Conservation (phyloP, 139 green algal genomes). For the Volvox africanus region DNA sequence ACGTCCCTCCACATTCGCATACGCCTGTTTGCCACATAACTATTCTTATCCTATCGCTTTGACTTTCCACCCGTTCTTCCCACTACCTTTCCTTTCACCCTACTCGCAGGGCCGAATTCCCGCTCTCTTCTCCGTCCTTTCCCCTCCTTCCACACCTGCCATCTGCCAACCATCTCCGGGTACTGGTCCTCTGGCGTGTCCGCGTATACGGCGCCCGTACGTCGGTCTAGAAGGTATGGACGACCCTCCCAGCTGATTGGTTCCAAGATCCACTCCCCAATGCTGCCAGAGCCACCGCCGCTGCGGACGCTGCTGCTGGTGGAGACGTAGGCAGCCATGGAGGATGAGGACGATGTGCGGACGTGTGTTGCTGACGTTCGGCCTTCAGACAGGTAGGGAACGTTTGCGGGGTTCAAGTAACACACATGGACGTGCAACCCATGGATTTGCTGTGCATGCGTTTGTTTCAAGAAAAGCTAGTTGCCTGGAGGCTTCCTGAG, state of each 20-base stretch:
- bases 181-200: slow-evolving; percentile 1
- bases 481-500: too few species aligned
- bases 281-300: not conserved
- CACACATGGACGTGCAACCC: too few species aligned
- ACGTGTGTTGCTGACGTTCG: not conserved
- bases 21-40: too few species aligned
- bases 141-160: slow-evolving; percentile 1
- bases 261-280: slow-evolving; percentile 9
- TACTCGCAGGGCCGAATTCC: too few species aligned
- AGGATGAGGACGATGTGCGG: not conserved
- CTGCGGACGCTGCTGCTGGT: not conserved
- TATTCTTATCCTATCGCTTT: too few species aligned
- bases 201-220: slow-evolving; percentile 41
- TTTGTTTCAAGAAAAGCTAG: too few species aligned
- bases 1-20: too few species aligned
- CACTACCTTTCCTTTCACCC: not conserved
- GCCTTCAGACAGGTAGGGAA: not conserved
- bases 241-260: slow-evolving; percentile 26
- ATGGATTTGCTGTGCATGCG: too few species aligned
- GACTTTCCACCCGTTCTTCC: not conserved
- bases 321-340: not conserved
- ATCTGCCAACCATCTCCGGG: slow-evolving; percentile 40
- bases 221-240: slow-evolving; percentile 37
- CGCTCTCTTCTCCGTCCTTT: not conserved
- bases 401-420: not conserved